Percentiles rank a stretch among this genome's conserved stretches.
Evolutionary conservation across 331 rosid genomes (phyloP).

Genomic region (Telfairia occidentalis): DNA sequence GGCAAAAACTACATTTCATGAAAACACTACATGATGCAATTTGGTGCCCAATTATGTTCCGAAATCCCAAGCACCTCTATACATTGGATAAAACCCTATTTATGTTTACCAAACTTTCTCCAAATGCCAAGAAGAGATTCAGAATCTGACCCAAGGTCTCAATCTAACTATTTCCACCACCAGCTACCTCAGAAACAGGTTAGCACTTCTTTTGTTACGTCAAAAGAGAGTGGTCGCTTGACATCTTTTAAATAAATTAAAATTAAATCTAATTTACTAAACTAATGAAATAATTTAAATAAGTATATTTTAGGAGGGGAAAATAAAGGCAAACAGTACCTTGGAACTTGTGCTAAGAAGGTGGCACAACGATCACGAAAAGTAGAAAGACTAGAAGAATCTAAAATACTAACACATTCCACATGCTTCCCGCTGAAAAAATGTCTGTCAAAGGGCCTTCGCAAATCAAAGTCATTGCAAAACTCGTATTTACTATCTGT

Average conservation of each 20-base stretch:
- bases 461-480: conserved; percentile 74
- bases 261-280: background rate
- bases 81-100: background rate
- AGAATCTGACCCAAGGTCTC: background rate
- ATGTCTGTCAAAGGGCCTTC: conserved; percentile 70
- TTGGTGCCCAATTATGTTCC: background rate
- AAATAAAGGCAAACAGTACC: conserved; percentile 25
- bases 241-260: background rate
- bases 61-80: background rate
- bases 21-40: background rate
- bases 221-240: background rate
- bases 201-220: background rate
- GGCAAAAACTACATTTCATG: background rate
- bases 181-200: background rate
- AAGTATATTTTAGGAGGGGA: background rate
- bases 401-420: conserved; percentile 59
- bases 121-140: background rate
- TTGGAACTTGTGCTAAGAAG: conserved; percentile 53
- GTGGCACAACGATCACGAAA: conserved; percentile 53
- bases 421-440: conserved; percentile 41
- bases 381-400: conserved; percentile 42
- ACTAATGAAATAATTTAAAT: background rate
- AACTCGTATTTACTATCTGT: conserved; percentile 50
- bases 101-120: background rate
- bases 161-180: background rate